Evolutionary conservation across 225 moss, liverwort and hornwort genomes (phyloP), one percentile per base, ranked within the genome.

Genomic region (Polytrichum formosum): DNA sequence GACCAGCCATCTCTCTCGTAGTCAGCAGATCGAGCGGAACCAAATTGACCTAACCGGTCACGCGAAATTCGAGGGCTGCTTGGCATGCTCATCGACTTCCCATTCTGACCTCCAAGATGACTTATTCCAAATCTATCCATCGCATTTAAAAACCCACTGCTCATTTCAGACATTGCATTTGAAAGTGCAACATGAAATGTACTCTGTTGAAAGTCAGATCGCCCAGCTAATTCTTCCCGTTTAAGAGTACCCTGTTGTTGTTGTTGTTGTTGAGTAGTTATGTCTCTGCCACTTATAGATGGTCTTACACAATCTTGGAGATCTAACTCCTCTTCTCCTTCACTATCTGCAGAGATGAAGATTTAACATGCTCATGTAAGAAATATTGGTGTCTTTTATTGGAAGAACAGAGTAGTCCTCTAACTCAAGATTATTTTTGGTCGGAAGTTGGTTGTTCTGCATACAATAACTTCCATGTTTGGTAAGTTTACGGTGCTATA

Each of bases 121-220:
- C 67, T 58, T 53, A 80, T 70, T 9, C 84, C 77, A 9, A 84
- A 28, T 63, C 72, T 74, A 61, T 80, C 80, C 84, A 84, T 84
- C 13, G 80, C 84, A 59, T 77, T 80, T 54, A 80, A 66, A 30
- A 84, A 67, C 66, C 84, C 84, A 18, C 74, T 80, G 62, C 84
- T 80, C 1, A 80, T 54, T 67, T 84, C 84, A 10, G 80, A 65
- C 56, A 84, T 72, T 6, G 80, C 84, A 54, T 77, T 75, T n/a
- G 77, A 78, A 6, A 84, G 28, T 16, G 75, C 67, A 4, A 33
- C 27, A 20, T 74, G 83, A 55, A 80, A 83, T 27, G 70, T 35
- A 1, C 61, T 66, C 37, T 72, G 79, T 46, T 13, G 46, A 46
- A 13, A 13, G 13, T 46, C 13, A 0, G 46, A 3, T 46, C 4